Base-by-base conservation (phyloP, 2,329 filamentous ascomycete species). In the Fonsecaea nubica region DNA sequence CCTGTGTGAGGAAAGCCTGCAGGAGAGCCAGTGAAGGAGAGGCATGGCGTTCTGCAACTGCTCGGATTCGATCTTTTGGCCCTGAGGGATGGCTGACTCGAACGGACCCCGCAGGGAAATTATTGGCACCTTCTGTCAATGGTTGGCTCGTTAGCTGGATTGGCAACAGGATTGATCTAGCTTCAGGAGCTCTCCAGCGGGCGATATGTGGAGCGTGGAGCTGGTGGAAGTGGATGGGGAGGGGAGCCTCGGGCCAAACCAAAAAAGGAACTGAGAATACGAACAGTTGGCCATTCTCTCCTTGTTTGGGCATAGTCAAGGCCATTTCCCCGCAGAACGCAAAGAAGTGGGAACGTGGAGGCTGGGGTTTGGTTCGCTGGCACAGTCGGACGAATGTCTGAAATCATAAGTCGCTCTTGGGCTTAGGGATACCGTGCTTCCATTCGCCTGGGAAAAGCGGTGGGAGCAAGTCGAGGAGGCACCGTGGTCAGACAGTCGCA, bases 191-290 rank as follows among this genome's bases (percentile, higher is more conserved):
- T n/a, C 52, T 21, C 38, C 63, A n/a, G 42, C 8, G 50, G 63
- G 54, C 25, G 57, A 35, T 38, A 65, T 35, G 61, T 60, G 63
- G 63, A 62, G 60, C 38, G 58, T 62, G 63, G 58, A 65, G 63
- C 53, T 48, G 48, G 59, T 55, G 50, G 59, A 62, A 50, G 35
- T 38, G 45, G 6, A 18, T n/a, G 10, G 15, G 42, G 13, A 38
- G 33, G 33, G 21, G n/a, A 50, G 45, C 45, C 45, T 30, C 21
- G 21, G 36, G 18, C 45, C 10, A 25, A 12, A 21, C 45, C 45
- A 25, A 13, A 30, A 50, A 30, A 10, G 15, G 8, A 10, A 12
- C 4, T 18, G 45, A 6, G 32, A 38, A 58, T 63, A 58, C 54
- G 61, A 63, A 13, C 45, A 21, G 45, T 30, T 10, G 25, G 45